Evolutionary conservation across 2,329 filamentous ascomycete species (phyloP).

Genomic region (Fusarium goolgardi): DNA sequence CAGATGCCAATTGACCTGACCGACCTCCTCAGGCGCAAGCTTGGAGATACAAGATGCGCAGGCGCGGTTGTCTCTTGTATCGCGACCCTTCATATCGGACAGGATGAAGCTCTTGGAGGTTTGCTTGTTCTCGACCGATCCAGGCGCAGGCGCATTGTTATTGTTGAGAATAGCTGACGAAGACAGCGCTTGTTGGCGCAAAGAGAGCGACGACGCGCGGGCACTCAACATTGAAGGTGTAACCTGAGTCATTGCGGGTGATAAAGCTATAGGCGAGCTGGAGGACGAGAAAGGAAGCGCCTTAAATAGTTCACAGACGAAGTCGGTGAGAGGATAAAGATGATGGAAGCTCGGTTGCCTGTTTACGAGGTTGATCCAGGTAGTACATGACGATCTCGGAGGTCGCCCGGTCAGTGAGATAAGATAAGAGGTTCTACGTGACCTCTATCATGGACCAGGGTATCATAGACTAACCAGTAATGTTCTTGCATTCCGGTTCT

Average conservation of each 20-base stretch:
- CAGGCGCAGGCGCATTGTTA: slow-evolving; percentile 46
- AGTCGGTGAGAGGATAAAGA: slow-evolving; percentile 6
- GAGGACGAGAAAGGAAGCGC: neutral
- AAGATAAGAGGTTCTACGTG: slow-evolving; percentile 34
- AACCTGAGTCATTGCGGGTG: slow-evolving; percentile 57
- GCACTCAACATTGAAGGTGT: slow-evolving; percentile 58
- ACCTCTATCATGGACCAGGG: slow-evolving; percentile 11
- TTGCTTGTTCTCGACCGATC: slow-evolving; percentile 26
- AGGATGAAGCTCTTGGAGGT: slow-evolving; percentile 61
- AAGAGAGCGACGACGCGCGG: slow-evolving; percentile 58
- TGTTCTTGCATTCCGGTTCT: neutral
- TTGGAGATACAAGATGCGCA: slow-evolving; percentile 56
- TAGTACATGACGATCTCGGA: slow-evolving; percentile 34
- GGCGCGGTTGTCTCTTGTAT: slow-evolving; percentile 50
- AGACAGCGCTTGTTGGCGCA: slow-evolving; percentile 56
- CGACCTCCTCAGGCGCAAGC: slow-evolving; percentile 46
- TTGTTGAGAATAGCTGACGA: slow-evolving; percentile 41
- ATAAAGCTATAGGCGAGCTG: slow-evolving; percentile 24
- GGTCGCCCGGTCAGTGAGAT: slow-evolving; percentile 40
- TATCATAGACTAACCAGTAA: neutral
- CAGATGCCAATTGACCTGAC: slow-evolving; percentile 51
- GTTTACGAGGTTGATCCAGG: slow-evolving; percentile 21
- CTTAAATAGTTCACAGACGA: neutral
- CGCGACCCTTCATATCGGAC: slow-evolving; percentile 55
- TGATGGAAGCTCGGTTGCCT: slow-evolving; percentile 16